phyloP scores from a whole-genome alignment of 1,284 basidiomycete genomes.

The Marasmius fiardii region DNA sequence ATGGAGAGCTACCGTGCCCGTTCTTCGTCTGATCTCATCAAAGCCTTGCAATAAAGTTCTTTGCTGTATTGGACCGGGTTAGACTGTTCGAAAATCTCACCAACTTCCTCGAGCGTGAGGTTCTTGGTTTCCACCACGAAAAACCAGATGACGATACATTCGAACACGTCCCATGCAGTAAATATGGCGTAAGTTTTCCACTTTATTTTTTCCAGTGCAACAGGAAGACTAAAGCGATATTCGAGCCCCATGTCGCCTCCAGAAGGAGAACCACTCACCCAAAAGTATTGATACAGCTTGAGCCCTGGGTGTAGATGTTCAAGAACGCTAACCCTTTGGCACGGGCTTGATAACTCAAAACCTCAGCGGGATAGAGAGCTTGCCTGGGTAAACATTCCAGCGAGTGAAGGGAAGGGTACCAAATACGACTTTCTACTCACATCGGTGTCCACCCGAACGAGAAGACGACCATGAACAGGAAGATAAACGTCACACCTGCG shows the following conservation, averaged over 20 bases:
- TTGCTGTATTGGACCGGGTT: slow-evolving; percentile 42
- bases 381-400: slow-evolving; percentile 31
- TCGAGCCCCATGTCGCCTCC: slow-evolving; percentile 1
- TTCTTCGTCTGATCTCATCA: slow-evolving; percentile 16
- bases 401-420: slow-evolving; percentile 6
- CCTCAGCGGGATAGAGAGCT: slow-evolving; percentile 52
- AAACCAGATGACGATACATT: slow-evolving; percentile 49
- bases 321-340: slow-evolving; percentile 50
- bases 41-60: slow-evolving; percentile 19
- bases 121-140: slow-evolving; percentile 43
- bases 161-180: slow-evolving; percentile 50
- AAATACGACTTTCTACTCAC: slow-evolving; percentile 20
- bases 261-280: slow-evolving; percentile 26
- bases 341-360: slow-evolving; percentile 46
- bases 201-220: slow-evolving; percentile 37
- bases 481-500: slow-evolving; percentile 45
- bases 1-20: slow-evolving; percentile 1
- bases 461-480: slow-evolving; percentile 47
- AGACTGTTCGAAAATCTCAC: slow-evolving; percentile 44
- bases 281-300: slow-evolving; percentile 45
- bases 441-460: slow-evolving; percentile 56
- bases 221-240: slow-evolving; percentile 32
- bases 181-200: slow-evolving; percentile 57
- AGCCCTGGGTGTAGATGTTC: slow-evolving; percentile 26
- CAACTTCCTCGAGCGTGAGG: slow-evolving; percentile 51